A percentile compares a stretch with the other conserved stretches of the same genome.
phyloP scores from a whole-genome alignment of 768 basidiomycete genomes.

The Daedalea quercina region DNA sequence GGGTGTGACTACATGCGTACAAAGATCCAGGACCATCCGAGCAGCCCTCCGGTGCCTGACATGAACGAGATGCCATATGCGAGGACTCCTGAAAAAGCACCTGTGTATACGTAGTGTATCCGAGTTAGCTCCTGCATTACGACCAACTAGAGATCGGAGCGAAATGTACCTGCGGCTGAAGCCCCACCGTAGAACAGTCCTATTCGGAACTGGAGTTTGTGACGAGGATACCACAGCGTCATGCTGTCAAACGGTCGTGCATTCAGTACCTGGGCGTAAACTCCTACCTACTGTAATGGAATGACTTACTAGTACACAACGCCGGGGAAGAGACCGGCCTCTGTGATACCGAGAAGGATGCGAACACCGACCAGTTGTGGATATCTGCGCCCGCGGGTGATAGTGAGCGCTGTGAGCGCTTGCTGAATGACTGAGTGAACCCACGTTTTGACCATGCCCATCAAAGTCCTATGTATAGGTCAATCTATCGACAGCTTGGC shows the following conservation, averaged over 20 bases:
- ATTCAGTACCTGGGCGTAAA: constrained; percentile 46
- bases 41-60: constrained; percentile 20
- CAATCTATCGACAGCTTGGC: too few species aligned
- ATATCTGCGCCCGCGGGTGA: constrained; percentile 38
- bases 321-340: constrained; percentile 69
- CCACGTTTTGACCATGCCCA: constrained; percentile 69
- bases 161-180: constrained; percentile 6
- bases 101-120: too few species aligned
- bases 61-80: constrained; percentile 30
- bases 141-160: constrained; percentile 35
- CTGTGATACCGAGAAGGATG: constrained; percentile 54
- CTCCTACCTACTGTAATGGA: constrained; percentile 48
- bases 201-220: constrained; percentile 21
- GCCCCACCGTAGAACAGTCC: constrained; percentile 22
- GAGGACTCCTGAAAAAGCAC: constrained; percentile 25
- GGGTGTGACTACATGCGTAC: constrained; percentile 26
- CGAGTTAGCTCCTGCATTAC: constrained; percentile 40
- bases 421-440: constrained; percentile 16
- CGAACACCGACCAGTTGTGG: constrained; percentile 53
- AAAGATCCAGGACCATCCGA: constrained; percentile 29
- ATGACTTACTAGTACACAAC: constrained; percentile 57
- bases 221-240: constrained; percentile 22
- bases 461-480: constrained; percentile 30
- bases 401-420: constrained; percentile 13
- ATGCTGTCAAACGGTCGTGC: constrained; percentile 26